Percentiles rank a stretch among this genome's conserved stretches.
These are phyloP conservation scores for Fagopyrum tataricum DNA, from an alignment of 148 eudicot genomes.

Conservation along the genomic window DNA sequence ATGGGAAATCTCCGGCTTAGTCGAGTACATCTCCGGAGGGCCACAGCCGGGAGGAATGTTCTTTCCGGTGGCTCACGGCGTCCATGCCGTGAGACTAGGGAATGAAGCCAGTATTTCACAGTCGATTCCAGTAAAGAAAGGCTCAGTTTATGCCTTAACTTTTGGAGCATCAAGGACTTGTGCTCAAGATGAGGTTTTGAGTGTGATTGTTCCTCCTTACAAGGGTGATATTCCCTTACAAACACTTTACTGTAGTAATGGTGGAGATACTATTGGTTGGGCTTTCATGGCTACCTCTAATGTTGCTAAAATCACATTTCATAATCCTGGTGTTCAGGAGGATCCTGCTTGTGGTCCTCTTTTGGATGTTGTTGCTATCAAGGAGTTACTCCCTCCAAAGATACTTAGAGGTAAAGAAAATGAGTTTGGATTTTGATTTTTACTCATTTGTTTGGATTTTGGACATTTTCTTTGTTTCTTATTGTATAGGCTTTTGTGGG, in stretches of 20 bases:
- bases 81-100: constrained; percentile 69
- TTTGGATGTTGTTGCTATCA: constrained; percentile 80
- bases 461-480: neutral
- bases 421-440: neutral
- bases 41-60: constrained; percentile 88
- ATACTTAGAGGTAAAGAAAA: constrained; percentile 28
- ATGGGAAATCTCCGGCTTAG: constrained; percentile 71
- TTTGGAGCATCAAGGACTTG: constrained; percentile 86
- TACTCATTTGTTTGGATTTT: neutral
- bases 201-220: constrained; percentile 56
- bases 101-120: constrained; percentile 75
- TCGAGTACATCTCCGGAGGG: constrained; percentile 83
- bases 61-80: constrained; percentile 61
- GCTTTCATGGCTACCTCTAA: constrained; percentile 49
- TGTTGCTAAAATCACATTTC: constrained; percentile 42
- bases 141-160: constrained; percentile 56
- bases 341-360: constrained; percentile 90
- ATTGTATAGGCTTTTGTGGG: neutral
- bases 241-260: constrained; percentile 68
- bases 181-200: constrained; percentile 84
- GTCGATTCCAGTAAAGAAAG: constrained; percentile 43
- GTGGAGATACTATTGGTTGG: constrained; percentile 75
- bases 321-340: constrained; percentile 72
- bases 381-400: constrained; percentile 53
- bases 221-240: constrained; percentile 74